These are phyloP conservation scores for Penicillium canescens DNA, from an alignment of 495 filamentous ascomycete species.

Conservation along the genomic window DNA sequence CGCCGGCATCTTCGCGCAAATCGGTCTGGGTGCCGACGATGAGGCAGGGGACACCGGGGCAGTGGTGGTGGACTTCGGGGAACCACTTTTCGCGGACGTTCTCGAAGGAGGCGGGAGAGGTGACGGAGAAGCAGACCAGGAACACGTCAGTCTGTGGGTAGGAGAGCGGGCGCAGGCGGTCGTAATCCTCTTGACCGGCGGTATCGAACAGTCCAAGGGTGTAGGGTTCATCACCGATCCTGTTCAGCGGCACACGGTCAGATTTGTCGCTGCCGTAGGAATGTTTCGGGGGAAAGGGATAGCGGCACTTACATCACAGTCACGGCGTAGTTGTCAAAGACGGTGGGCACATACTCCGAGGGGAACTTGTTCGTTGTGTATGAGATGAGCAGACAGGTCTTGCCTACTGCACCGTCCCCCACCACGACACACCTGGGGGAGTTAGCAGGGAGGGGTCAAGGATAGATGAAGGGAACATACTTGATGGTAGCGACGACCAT, in stretches of 20 bases:
- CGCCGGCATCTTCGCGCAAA: conserved; percentile 85
- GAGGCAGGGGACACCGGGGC: conserved; percentile 94
- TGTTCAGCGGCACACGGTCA: conserved; percentile 37
- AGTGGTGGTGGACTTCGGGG: conserved; percentile 97
- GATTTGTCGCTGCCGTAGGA: neutral
- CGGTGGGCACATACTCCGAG: conserved; percentile 98
- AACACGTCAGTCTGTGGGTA: conserved; percentile 99
- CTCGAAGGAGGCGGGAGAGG: conserved; percentile 97
- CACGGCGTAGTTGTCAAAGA: conserved; percentile 99
- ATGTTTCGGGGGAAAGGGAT: conserved; percentile 1
- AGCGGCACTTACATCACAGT: conserved; percentile 86
- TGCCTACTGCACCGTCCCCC: conserved; percentile 98
- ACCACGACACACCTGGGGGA: conserved; percentile 88
- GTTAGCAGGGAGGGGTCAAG: conserved; percentile 30
- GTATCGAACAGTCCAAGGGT: conserved; percentile 98
- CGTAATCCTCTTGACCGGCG: conserved; percentile 98
- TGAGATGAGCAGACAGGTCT: conserved; percentile 97
- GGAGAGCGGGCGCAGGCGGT: conserved; percentile 91
- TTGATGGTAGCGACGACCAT: conserved; percentile 45
- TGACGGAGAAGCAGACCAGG: conserved; percentile 97
- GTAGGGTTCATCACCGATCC: conserved; percentile 99
- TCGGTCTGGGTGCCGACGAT: conserved; percentile 98
- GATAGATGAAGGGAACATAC: conserved; percentile 23
- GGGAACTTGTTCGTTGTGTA: conserved; percentile 99
- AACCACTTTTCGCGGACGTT: conserved; percentile 99